These are phyloP conservation scores for Melastoma malabathricum DNA, from an alignment of 345 rosid genomes.

Conservation along the genomic window DNA sequence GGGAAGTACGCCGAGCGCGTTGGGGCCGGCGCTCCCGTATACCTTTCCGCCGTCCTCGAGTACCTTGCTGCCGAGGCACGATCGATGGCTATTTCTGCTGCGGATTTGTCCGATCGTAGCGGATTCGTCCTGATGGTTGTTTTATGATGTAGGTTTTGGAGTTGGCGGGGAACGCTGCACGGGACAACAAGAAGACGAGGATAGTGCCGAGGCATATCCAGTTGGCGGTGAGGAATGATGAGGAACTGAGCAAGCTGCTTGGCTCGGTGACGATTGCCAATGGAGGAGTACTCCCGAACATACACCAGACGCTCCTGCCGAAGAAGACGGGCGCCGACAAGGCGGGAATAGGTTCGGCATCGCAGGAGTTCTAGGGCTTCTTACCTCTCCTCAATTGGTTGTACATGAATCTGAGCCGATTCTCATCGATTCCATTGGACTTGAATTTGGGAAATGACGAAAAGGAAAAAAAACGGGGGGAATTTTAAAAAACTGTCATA, in stretches of 20 bases:
- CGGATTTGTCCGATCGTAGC: neutral
- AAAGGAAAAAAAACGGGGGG: too few relatives aligned
- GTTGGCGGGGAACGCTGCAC: slow-evolving; percentile 10
- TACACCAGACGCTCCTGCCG: slow-evolving; percentile 9
- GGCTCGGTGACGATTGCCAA: slow-evolving; percentile 11
- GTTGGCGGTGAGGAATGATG: slow-evolving; percentile 11
- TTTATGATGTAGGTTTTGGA: slow-evolving; percentile 5
- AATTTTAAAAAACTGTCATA: too few relatives aligned
- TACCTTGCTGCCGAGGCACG: slow-evolving; percentile 5
- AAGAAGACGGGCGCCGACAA: slow-evolving; percentile 7
- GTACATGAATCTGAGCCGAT: neutral
- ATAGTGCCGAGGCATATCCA: slow-evolving; percentile 11
- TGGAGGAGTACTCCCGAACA: slow-evolving; percentile 10
- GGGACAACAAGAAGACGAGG: slow-evolving; percentile 12
- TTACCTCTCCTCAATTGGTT: neutral
- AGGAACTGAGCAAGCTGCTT: slow-evolving; percentile 11
- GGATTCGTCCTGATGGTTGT: neutral
- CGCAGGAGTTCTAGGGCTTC: slow-evolving; percentile 8
- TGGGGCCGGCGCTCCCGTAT: slow-evolving; percentile 9
- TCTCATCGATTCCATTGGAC: too few relatives aligned
- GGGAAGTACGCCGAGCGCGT: slow-evolving; percentile 11
- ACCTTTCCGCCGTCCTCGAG: slow-evolving; percentile 9
- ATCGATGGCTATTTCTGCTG: neutral
- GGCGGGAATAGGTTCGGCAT: slow-evolving; percentile 9
- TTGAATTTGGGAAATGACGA: too few relatives aligned